A percentile compares a stretch with the other conserved stretches of the same genome.
Evolutionary conservation across 257 asterid genomes (phyloP).

Genomic region (Lithospermum erythrorhizon): DNA sequence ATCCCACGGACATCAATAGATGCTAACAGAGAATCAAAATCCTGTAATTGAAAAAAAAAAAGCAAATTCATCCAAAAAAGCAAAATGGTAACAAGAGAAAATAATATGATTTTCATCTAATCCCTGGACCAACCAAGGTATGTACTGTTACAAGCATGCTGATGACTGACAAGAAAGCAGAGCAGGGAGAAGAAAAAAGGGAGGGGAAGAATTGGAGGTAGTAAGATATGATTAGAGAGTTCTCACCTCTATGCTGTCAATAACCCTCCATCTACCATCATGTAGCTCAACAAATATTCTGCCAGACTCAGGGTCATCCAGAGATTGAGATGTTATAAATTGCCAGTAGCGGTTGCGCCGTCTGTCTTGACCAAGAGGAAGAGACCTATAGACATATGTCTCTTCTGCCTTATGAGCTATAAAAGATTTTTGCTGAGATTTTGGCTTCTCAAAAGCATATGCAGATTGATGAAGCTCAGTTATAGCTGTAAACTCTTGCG

Average conservation of each 20-base stretch:
- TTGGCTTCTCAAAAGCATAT: conserved; percentile 60
- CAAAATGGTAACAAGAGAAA: neutral
- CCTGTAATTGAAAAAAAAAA: conserved; percentile 28
- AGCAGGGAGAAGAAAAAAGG: too few species aligned
- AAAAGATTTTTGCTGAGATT: conserved; percentile 54
- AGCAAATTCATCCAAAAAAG: conserved; percentile 1
- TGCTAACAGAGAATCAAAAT: conserved; percentile 58
- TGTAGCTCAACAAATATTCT: conserved; percentile 64
- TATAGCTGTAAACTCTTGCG: conserved; percentile 29
- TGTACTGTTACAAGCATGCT: too few species aligned
- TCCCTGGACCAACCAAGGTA: too few species aligned
- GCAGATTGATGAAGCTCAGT: conserved; percentile 53
- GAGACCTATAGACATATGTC: conserved; percentile 62
- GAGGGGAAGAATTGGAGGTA: too few species aligned
- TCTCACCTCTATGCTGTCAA: conserved; percentile 67
- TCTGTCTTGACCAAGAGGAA: conserved; percentile 89
- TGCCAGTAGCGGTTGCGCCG: conserved; percentile 85
- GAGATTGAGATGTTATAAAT: conserved; percentile 56
- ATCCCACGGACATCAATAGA: conserved; percentile 74
- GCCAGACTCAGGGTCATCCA: conserved; percentile 73
- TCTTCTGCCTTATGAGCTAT: conserved; percentile 70
- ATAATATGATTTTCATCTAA: too few species aligned
- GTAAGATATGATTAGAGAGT: neutral
- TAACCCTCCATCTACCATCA: conserved; percentile 59
- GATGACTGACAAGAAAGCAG: too few species aligned